A percentile compares a stretch with the other conserved stretches of the same genome.
phyloP scores from a whole-genome alignment of 2,329 filamentous ascomycete species.

The Aureobasidium melanogenum region DNA sequence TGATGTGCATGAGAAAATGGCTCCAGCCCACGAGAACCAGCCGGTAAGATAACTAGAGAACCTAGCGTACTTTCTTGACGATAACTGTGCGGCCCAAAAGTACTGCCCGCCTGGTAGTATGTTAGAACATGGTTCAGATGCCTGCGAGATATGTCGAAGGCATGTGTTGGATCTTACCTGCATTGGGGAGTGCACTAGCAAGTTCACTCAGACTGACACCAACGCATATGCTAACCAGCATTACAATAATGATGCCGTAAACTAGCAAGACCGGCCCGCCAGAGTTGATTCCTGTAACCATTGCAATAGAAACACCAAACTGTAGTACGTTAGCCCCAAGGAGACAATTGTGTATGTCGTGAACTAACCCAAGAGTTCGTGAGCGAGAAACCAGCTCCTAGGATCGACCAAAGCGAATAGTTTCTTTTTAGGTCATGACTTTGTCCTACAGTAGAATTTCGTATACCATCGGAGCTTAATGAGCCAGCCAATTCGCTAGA shows the following conservation, averaged over 20 bases:
- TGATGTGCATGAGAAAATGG: constrained; percentile 46
- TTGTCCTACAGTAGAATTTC: constrained; percentile 33
- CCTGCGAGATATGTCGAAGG: no score
- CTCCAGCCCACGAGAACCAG: constrained; percentile 46
- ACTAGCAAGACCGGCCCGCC: constrained; percentile 41
- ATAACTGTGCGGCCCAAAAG: constrained; percentile 42
- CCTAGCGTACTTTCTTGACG: constrained; percentile 36
- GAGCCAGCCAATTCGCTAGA: background rate
- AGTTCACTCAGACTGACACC: constrained; percentile 39
- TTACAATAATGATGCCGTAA: constrained; percentile 41
- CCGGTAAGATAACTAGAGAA: constrained; percentile 41
- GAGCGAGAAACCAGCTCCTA: constrained; percentile 43
- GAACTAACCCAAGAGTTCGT: constrained; percentile 41
- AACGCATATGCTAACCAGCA: constrained; percentile 37
- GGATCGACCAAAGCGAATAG: constrained; percentile 40
- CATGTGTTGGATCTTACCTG: constrained; percentile 15
- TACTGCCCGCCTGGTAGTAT: constrained; percentile 37
- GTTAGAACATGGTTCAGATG: background rate
- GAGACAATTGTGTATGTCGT: background rate
- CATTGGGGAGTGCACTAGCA: constrained; percentile 41
- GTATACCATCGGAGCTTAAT: constrained; percentile 30
- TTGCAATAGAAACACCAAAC: constrained; percentile 40
- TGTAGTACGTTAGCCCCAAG: background rate
- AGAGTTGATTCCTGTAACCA: constrained; percentile 43
- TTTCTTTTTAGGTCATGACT: constrained; percentile 40